phyloP scores from a whole-genome alignment of 2,329 filamentous ascomycete species.

The Diaporthe helianthi region DNA sequence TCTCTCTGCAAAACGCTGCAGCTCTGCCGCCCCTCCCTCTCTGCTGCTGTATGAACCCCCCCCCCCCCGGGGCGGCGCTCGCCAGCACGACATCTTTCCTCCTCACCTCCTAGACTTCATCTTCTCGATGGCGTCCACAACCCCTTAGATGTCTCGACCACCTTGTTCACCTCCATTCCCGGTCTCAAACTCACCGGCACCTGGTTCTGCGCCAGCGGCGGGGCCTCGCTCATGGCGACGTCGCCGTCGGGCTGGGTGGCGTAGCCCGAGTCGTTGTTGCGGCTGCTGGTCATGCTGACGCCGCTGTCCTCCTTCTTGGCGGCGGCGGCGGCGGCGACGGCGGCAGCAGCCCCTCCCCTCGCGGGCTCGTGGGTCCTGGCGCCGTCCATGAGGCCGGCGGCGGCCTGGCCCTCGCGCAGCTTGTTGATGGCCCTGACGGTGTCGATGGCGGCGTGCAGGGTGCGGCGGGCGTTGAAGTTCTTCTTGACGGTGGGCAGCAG shows the following conservation, averaged over 20 bases:
- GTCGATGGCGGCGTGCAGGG: conserved; percentile 73
- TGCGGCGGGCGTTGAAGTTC: conserved; percentile 76
- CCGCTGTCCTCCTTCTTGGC: conserved; percentile 54
- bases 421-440: conserved; percentile 76
- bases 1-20: conserved; percentile 19
- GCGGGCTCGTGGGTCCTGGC: conserved; percentile 57
- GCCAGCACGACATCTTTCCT: neutral
- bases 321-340: conserved; percentile 21
- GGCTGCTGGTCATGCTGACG: conserved; percentile 46
- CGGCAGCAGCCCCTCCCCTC: conserved; percentile 42
- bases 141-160: conserved; percentile 70
- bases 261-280: conserved; percentile 55
- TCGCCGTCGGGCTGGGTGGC: conserved; percentile 51
- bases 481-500: conserved; percentile 74
- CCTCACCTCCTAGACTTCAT: conserved; percentile 32
- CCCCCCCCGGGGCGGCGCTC: neutral
- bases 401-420: conserved; percentile 65
- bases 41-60: neutral
- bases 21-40: neutral
- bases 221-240: conserved; percentile 57
- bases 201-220: conserved; percentile 36
- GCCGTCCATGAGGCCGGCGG: conserved; percentile 67
- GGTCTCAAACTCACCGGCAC: conserved; percentile 62
- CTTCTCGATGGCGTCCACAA: conserved; percentile 56
- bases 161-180: conserved; percentile 60